phyloP scores from a whole-genome alignment of 2,329 filamentous ascomycete genomes.

The Venturiaceae sp. region DNA sequence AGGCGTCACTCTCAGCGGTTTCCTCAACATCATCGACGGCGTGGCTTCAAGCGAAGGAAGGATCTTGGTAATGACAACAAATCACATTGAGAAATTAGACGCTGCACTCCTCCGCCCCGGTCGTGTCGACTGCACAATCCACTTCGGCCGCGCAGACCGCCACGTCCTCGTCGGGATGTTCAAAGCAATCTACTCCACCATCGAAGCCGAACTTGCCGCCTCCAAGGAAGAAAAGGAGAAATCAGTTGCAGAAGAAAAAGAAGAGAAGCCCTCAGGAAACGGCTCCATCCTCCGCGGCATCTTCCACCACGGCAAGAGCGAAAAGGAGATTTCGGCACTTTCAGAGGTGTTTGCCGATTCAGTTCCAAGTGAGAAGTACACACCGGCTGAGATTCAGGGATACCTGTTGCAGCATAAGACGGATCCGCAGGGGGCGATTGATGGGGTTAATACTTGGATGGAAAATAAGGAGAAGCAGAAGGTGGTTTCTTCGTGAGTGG shows the following conservation, averaged over 20 bases:
- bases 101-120: conserved; percentile 14
- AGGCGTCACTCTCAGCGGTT: conserved; percentile 10
- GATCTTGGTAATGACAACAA: conserved; percentile 20
- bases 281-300: background rate
- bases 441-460: conserved; percentile 3
- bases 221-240: background rate
- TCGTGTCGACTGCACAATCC: conserved; percentile 12
- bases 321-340: conserved; percentile 13
- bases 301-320: background rate
- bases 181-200: conserved; percentile 4
- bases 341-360: conserved; percentile 14
- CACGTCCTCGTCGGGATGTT: conserved; percentile 1
- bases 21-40: conserved; percentile 18
- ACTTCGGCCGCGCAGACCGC: conserved; percentile 10
- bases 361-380: conserved; percentile 19
- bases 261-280: background rate
- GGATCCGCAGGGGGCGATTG: conserved; percentile 2
- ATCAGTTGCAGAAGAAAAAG: background rate
- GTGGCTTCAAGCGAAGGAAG: conserved; percentile 15
- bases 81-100: conserved; percentile 16
- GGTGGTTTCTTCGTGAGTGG: background rate
- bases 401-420: conserved; percentile 6
- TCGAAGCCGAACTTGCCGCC: background rate
- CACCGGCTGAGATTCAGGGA: conserved; percentile 20
- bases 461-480: conserved; percentile 1